These are phyloP conservation scores for Xylariaceae sp. DNA, from an alignment of 2,329 filamentous ascomycete species.

Conservation along the genomic window DNA sequence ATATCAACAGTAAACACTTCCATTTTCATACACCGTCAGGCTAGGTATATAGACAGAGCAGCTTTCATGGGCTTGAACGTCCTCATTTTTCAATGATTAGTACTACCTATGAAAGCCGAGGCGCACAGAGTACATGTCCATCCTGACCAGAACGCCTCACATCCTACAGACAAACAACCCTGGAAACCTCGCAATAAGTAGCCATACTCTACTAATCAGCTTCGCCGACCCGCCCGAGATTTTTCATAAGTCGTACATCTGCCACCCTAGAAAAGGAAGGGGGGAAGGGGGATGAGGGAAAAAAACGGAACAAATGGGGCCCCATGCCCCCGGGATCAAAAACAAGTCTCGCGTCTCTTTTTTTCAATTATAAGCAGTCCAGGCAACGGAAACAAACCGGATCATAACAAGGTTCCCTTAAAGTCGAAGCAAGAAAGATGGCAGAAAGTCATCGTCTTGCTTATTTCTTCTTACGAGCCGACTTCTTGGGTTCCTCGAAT, in stretches of 20 bases:
- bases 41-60: no score
- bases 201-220: conserved; percentile 10
- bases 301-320: conserved; percentile 7
- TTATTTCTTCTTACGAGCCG: conserved; percentile 52
- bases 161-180: conserved; percentile 14
- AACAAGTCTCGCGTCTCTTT: background rate
- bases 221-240: conserved; percentile 10
- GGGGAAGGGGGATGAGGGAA: conserved; percentile 4
- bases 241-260: conserved; percentile 29
- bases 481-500: conserved; percentile 56
- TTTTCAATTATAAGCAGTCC: background rate
- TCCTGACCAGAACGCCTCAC: conserved; percentile 19
- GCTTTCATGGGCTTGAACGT: background rate
- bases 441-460: conserved; percentile 29
- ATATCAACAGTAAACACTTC: no score
- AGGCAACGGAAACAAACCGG: background rate
- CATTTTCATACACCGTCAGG: no score
- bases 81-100: conserved; percentile 8
- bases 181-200: conserved; percentile 7
- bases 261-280: conserved; percentile 14
- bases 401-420: conserved; percentile 7
- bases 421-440: no score
- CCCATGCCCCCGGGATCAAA: background rate
- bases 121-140: conserved; percentile 9
- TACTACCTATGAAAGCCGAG: conserved; percentile 10